Evolutionary conservation across 495 filamentous ascomycete genomes (phyloP), one percentile per base, ranked within the genome.

Genomic region (Aspergillus saccharolyticus): DNA sequence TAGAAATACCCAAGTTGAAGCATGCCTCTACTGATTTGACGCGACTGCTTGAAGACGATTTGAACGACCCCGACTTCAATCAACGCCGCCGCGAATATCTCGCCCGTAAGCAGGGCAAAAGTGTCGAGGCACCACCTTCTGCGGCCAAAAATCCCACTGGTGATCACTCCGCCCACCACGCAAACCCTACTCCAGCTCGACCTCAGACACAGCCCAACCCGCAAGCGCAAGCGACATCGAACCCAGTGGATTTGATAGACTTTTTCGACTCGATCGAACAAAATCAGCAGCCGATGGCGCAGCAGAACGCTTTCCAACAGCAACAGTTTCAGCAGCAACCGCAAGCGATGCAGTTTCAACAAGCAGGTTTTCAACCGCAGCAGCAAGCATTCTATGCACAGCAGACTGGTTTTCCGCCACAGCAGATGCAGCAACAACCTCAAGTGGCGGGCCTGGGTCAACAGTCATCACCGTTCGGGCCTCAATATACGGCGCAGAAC

Each of bases 231-330:
- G 25, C 25, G 61, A 74, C 79, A 20, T 86, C 85, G 55, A 83
- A 84, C 3, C 86, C 88, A 0, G 79, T 86, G 48, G 89, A 97
- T 73, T 75, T 99, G 52, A 99, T 99, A 63, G 94, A 99, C 69
- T 96, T 99, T 70, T 99, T 99, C 67, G 94, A 94, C 58, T 93
- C 93, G 2, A 97, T 99, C 65, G 91, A 97, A 64, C 87, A 89
- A 63, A 92, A 93, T 58, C 90, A 93, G 70, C 90, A 91, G 56
- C 79, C 80, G 1, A 83, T 89, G 70, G 72, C 62, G 19, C 71
- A 74, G 52, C 61, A 69, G 51, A 61, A 63, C 28, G 68, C 77
- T 54, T 48, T 57, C 44, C 72, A 78, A 66, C 76, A 80, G 68
- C 65, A 64, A 44, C 73, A 71, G 55, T 52, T 73, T 57, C 61